These are phyloP conservation scores for Eragrostis curvula DNA, from an alignment of 176 grass and related monocot species.

Conservation along the genomic window DNA sequence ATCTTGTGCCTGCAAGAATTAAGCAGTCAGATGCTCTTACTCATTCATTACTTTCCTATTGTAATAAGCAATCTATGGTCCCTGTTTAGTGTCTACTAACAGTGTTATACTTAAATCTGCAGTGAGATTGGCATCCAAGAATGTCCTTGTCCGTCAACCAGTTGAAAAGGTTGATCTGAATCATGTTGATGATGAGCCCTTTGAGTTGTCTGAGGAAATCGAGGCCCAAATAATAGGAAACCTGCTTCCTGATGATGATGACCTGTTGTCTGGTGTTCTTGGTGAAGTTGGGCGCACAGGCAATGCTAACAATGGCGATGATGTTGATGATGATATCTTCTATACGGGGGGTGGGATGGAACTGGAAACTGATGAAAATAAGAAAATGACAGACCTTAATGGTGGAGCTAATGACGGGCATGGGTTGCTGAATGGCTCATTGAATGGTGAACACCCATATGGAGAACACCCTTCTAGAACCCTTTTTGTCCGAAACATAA, in stretches of 20 bases:
- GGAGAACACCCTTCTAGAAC: slow-evolving; percentile 97
- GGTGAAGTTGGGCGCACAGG: slow-evolving; percentile 64
- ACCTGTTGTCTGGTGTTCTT: slow-evolving; percentile 81
- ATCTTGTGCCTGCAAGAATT: slow-evolving; percentile 18
- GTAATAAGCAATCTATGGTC: slow-evolving; percentile 32
- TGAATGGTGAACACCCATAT: slow-evolving; percentile 81
- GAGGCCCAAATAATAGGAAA: slow-evolving; percentile 90
- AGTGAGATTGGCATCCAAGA: slow-evolving; percentile 74
- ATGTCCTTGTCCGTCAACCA: slow-evolving; percentile 47
- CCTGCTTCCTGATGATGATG: slow-evolving; percentile 92
- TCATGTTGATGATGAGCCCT: slow-evolving; percentile 73
- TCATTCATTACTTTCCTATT: slow-evolving; percentile 12
- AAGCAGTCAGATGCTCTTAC: not conserved
- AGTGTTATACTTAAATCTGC: slow-evolving; percentile 33
- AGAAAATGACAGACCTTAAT: slow-evolving; percentile 55
- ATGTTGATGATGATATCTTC: slow-evolving; percentile 95
- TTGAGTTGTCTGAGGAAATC: slow-evolving; percentile 75
- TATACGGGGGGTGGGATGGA: slow-evolving; percentile 85
- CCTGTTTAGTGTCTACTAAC: slow-evolving; percentile 10
- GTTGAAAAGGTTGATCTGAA: slow-evolving; percentile 52
- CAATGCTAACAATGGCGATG: slow-evolving; percentile 60
- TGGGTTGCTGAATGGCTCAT: slow-evolving; percentile 54
- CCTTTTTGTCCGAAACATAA: slow-evolving; percentile 95
- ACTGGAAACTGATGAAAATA: slow-evolving; percentile 73
- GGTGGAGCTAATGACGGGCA: slow-evolving; percentile 44